These are phyloP conservation scores for Leucoagaricus sp. DNA, from an alignment of 1,284 basidiomycete genomes.

Conservation along the genomic window DNA sequence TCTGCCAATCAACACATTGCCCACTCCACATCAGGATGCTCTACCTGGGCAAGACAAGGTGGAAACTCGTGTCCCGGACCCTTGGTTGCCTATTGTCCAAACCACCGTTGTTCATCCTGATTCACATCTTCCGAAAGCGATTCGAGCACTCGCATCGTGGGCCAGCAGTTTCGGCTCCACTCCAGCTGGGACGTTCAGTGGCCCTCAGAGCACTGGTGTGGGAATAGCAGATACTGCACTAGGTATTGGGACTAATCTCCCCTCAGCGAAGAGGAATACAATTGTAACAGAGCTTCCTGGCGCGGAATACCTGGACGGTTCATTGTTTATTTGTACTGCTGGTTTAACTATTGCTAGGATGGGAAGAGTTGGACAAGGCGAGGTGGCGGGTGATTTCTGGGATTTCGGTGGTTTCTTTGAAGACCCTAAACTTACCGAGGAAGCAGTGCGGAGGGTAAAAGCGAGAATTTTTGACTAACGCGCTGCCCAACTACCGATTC, in stretches of 20 bases:
- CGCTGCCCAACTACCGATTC: too few species aligned
- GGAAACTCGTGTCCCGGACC: conserved; percentile 40
- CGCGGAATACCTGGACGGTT: conserved; percentile 57
- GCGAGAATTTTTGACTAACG: neutral
- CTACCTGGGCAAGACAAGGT: conserved; percentile 33
- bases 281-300: conserved; percentile 34
- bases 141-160: conserved; percentile 59
- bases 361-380: conserved; percentile 55
- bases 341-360: conserved; percentile 49
- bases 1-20: conserved; percentile 31
- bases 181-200: conserved; percentile 14
- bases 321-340: conserved; percentile 56
- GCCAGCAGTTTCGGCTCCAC: conserved; percentile 36
- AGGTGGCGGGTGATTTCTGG: conserved; percentile 27
- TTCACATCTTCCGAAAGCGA: conserved; percentile 61
- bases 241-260: neutral
- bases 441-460: neutral
- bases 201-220: neutral
- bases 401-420: conserved; percentile 24
- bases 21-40: conserved; percentile 32
- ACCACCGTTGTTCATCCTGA: conserved; percentile 53
- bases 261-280: conserved; percentile 28
- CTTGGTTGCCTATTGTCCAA: conserved; percentile 57
- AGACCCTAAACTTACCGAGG: neutral
- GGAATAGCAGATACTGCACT: neutral